Conservation (phyloP, 306 rosid genomes). For the Citrullus amarus region DNA sequence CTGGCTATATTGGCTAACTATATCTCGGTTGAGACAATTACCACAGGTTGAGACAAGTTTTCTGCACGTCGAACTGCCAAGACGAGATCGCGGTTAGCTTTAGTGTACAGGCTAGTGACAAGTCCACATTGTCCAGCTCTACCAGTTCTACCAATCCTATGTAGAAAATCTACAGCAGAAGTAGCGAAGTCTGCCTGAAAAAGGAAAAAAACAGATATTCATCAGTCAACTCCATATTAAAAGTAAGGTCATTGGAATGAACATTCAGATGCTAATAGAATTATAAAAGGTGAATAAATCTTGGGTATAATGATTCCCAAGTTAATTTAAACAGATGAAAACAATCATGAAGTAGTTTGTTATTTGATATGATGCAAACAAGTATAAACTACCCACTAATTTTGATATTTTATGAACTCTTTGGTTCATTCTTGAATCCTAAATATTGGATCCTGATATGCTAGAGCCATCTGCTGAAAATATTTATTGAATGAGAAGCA, state of each 20-base stretch:
- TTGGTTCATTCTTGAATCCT: neutral
- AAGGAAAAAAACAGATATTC: conserved; percentile 6
- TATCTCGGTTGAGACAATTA: conserved; percentile 15
- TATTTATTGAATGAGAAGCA: conserved; percentile 18
- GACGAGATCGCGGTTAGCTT: conserved; percentile 72
- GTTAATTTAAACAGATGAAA: neutral
- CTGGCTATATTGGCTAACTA: neutral
- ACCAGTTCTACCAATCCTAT: conserved; percentile 83
- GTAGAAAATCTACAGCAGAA: conserved; percentile 90
- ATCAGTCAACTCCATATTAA: neutral
- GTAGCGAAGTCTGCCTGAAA: conserved; percentile 91
- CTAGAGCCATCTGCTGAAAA: neutral
- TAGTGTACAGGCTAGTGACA: conserved; percentile 69
- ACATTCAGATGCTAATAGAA: neutral
- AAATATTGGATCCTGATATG: neutral
- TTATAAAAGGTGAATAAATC: neutral
- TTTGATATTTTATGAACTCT: neutral
- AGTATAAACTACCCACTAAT: neutral
- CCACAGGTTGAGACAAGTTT: conserved; percentile 70
- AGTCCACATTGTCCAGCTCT: conserved; percentile 92
- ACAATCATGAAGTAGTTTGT: neutral
- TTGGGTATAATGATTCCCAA: neutral
- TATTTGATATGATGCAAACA: neutral
- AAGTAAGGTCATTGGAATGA: neutral
- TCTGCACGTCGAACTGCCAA: conserved; percentile 65